phyloP scores from a whole-genome alignment of 371 early-diverging fungal genomes.

The Chytridium lagenaria region DNA sequence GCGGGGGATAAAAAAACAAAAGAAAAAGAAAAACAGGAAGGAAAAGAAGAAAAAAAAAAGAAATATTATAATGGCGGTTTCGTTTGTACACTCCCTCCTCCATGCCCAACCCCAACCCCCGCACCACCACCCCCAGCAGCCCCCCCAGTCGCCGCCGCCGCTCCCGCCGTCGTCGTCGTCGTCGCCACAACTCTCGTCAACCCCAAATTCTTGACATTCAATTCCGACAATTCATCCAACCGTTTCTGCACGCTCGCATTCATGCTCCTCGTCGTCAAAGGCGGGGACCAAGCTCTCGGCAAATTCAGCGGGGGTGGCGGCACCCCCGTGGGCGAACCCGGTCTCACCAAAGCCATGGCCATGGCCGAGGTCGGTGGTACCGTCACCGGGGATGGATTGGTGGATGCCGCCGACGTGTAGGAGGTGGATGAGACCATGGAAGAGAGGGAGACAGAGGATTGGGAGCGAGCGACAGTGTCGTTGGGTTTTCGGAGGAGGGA shows the following conservation, averaged over 20 bases:
- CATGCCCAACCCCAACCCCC: no score
- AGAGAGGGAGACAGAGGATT: neutral
- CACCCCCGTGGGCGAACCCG: no score
- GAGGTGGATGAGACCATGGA: neutral
- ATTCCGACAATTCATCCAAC: neutral
- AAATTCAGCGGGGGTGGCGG: neutral
- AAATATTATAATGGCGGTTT: no score
- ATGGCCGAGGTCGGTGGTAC: neutral
- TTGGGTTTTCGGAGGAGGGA: no score
- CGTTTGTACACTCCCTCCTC: no score
- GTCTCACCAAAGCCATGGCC: neutral
- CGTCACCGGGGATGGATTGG: neutral
- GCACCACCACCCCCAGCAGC: no score
- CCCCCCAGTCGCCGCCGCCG: no score
- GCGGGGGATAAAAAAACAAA: no score
- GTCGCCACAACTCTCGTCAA: no score
- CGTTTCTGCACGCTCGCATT: neutral
- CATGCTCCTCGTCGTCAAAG: neutral
- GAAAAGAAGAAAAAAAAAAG: no score
- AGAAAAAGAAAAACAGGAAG: no score
- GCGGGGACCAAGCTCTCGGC: neutral
- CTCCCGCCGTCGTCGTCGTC: no score
- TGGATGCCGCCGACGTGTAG: neutral
- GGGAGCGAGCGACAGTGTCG: neutral
- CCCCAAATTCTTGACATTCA: constrained; percentile 47